Evolutionary conservation across 768 basidiomycete genomes (phyloP).

Genomic region (Austroboletus eburneus): DNA sequence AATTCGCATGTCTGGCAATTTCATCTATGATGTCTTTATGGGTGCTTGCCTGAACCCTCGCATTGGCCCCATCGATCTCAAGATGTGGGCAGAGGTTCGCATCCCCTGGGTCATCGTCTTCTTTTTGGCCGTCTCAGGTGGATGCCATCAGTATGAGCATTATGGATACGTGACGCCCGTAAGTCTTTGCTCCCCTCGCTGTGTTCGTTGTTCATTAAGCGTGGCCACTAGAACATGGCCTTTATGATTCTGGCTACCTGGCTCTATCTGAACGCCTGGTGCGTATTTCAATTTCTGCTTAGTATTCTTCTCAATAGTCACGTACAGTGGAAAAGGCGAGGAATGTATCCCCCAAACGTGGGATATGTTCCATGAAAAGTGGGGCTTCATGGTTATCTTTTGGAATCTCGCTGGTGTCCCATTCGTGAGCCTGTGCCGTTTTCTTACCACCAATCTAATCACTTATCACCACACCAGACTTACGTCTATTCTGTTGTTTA

Average conservation of each 20-base stretch:
- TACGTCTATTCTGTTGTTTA: conserved; percentile 98
- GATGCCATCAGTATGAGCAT: conserved; percentile 91
- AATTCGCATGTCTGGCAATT: conserved; percentile 92
- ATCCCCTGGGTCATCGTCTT: conserved; percentile 97
- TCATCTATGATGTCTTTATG: conserved; percentile 96
- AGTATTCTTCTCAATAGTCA: neutral
- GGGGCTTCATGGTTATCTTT: conserved; percentile 98
- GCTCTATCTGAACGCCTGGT: conserved; percentile 97
- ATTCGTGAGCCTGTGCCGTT: conserved; percentile 57
- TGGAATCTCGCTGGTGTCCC: conserved; percentile 96
- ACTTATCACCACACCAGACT: conserved; percentile 46
- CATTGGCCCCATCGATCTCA: conserved; percentile 86
- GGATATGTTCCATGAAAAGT: conserved; percentile 99
- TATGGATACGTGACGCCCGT: conserved; percentile 91
- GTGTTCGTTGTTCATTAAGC: neutral
- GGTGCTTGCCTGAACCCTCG: conserved; percentile 93
- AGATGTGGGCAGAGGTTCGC: conserved; percentile 98
- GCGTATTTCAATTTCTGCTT: conserved; percentile 12
- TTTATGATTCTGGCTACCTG: conserved; percentile 96
- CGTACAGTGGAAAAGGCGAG: conserved; percentile 76
- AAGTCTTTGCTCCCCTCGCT: conserved; percentile 24
- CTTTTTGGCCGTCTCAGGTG: conserved; percentile 87
- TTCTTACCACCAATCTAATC: neutral
- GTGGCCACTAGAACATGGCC: conserved; percentile 80
- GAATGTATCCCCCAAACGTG: conserved; percentile 96